Percentiles rank a stretch among this genome's conserved stretches.
phyloP scores from a whole-genome alignment of 371 early-diverging fungal species.

The Synchytrium microbalum region DNA sequence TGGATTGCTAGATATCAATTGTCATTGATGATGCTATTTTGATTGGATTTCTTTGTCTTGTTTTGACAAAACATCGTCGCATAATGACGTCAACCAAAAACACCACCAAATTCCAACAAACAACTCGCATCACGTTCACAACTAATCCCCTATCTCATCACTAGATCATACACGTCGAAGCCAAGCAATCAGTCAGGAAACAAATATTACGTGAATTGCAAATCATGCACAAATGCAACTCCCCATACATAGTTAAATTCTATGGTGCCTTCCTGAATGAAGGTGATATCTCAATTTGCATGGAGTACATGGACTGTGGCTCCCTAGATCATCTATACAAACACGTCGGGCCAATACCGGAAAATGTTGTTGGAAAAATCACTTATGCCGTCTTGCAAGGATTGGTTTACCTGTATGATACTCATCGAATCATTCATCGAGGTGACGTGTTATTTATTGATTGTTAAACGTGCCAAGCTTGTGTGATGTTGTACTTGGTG shows the following conservation, averaged over 20 bases:
- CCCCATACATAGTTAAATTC: conserved; percentile 86
- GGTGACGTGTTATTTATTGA: conserved; percentile 16
- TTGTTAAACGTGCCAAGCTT: neutral
- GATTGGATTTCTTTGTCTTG: too few relatives aligned
- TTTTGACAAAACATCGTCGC: too few relatives aligned
- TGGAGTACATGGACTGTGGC: conserved; percentile 91
- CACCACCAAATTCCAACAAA: conserved; percentile 4
- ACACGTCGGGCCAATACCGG: conserved; percentile 64
- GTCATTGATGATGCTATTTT: too few relatives aligned
- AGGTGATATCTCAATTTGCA: conserved; percentile 87
- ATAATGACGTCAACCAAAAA: too few relatives aligned
- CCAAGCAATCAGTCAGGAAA: conserved; percentile 46
- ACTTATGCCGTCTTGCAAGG: conserved; percentile 54
- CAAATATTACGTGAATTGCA: conserved; percentile 85
- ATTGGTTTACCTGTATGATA: conserved; percentile 64
- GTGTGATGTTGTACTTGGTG: neutral
- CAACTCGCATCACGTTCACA: neutral
- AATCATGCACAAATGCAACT: conserved; percentile 79
- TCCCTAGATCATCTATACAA: conserved; percentile 67
- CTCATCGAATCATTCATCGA: conserved; percentile 86
- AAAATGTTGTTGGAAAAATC: conserved; percentile 68
- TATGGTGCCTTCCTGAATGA: conserved; percentile 87
- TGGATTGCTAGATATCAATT: too few relatives aligned
- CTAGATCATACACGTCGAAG: conserved; percentile 72
- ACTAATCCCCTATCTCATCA: conserved; percentile 2